Conservation (phyloP, 495 filamentous ascomycete species). For the Halenospora varia region DNA sequence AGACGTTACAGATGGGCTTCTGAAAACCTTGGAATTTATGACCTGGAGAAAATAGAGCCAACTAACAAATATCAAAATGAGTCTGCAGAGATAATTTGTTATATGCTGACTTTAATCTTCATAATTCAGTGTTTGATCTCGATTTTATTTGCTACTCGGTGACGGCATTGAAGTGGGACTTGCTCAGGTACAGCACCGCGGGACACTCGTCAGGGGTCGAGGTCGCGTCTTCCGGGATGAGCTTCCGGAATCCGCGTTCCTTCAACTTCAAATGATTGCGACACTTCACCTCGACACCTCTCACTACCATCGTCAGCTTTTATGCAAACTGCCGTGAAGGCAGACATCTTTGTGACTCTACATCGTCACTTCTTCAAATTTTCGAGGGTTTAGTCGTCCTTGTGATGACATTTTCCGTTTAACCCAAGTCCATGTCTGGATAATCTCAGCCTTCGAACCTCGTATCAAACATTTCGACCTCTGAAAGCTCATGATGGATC, state of each 20-base stretch:
- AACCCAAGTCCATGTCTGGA: background rate
- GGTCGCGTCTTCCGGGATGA: background rate
- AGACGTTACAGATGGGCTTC: too few relatives aligned
- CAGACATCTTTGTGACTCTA: background rate
- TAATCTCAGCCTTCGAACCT: background rate
- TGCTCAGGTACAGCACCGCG: background rate
- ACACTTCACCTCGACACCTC: background rate
- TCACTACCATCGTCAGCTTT: background rate
- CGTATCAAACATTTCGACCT: background rate
- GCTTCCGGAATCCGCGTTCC: background rate
- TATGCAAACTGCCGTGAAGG: background rate
- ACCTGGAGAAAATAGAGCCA: too few relatives aligned
- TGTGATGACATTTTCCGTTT: background rate
- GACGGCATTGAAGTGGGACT: background rate
- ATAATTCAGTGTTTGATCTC: too few relatives aligned
- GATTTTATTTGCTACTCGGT: background rate
- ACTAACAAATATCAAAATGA: too few relatives aligned
- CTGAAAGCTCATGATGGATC: conserved; percentile 15
- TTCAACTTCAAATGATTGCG: too few relatives aligned
- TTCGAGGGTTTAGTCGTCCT: background rate
- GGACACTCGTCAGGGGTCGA: background rate
- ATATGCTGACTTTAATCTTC: too few relatives aligned
- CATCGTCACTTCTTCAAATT: background rate
- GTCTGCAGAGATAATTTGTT: too few relatives aligned
- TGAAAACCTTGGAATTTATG: too few relatives aligned